phyloP scores from a whole-genome alignment of 192 early-diverging fungal species.

The Backusella macrospora region DNA sequence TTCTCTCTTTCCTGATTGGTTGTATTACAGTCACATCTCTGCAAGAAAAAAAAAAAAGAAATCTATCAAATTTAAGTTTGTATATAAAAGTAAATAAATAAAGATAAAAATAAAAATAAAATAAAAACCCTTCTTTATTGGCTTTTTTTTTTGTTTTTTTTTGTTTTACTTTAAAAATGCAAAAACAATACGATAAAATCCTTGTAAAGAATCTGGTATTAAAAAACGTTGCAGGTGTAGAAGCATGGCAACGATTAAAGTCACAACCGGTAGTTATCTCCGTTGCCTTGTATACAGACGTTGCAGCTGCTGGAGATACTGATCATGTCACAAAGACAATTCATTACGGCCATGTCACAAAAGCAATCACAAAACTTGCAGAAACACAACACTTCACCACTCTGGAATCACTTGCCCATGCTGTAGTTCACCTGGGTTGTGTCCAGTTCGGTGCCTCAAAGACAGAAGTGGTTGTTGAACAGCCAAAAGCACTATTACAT shows the following conservation, averaged over 20 bases:
- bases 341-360: constrained; percentile 81
- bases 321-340: constrained; percentile 84
- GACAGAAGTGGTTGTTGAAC: constrained; percentile 76
- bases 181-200: constrained; percentile 59
- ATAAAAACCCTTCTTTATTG: background rate
- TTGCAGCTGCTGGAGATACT: constrained; percentile 73
- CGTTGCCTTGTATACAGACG: constrained; percentile 71
- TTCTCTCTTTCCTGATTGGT: background rate
- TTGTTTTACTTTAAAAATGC: background rate
- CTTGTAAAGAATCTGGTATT: constrained; percentile 78
- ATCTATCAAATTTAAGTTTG: constrained; percentile 2
- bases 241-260: constrained; percentile 92
- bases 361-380: constrained; percentile 73
- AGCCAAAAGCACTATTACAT: constrained; percentile 89
- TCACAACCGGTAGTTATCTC: constrained; percentile 85
- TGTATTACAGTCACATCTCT: background rate
- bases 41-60: constrained; percentile 2
- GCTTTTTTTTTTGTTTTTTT: too few species aligned
- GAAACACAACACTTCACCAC: constrained; percentile 74
- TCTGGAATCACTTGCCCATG: constrained; percentile 71
- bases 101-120: background rate
- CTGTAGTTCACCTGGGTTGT: constrained; percentile 62
- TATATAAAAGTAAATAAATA: constrained; percentile 12
- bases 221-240: constrained; percentile 84
- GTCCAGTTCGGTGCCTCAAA: constrained; percentile 64